These are phyloP conservation scores for Toxicodendron radicans DNA, from an alignment of 345 rosid species.

Conservation along the genomic window DNA sequence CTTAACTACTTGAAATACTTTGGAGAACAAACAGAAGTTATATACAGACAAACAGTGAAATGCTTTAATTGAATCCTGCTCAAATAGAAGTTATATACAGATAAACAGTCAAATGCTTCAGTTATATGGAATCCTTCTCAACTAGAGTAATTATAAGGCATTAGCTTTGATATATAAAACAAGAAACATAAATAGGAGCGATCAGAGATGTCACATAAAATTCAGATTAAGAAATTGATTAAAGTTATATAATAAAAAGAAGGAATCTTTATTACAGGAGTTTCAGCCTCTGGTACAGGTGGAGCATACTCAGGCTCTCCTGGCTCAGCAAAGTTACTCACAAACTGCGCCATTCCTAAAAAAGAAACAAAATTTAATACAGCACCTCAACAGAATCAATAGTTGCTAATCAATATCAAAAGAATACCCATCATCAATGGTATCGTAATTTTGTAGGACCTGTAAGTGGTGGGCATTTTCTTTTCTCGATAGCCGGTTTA, in stretches of 20 bases:
- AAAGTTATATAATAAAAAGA: not conserved
- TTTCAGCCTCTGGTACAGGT: constrained; percentile 73
- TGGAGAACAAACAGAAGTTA: not conserved
- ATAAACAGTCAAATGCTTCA: not conserved
- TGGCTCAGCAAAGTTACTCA: constrained; percentile 79
- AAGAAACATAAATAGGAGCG: not conserved
- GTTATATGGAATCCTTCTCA: not conserved
- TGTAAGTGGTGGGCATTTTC: constrained; percentile 76
- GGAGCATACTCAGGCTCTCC: constrained; percentile 91
- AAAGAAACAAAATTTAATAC: constrained; percentile 6
- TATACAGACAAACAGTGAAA: not conserved
- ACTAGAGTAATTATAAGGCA: not conserved
- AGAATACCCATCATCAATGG: not conserved
- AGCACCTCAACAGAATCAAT: not conserved
- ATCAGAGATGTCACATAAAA: constrained; percentile 8
- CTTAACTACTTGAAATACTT: not conserved
- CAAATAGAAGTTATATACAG: not conserved
- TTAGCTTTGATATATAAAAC: not conserved
- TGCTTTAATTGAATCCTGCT: not conserved
- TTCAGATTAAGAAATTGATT: not conserved
- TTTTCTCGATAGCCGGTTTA: constrained; percentile 86
- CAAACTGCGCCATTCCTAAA: constrained; percentile 89
- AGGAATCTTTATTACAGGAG: constrained; percentile 49
- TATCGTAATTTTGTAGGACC: constrained; percentile 37
- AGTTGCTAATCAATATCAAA: not conserved